Evolutionary conservation across 106 monocot species (phyloP).

Genomic region (Apostasia ramifera): DNA sequence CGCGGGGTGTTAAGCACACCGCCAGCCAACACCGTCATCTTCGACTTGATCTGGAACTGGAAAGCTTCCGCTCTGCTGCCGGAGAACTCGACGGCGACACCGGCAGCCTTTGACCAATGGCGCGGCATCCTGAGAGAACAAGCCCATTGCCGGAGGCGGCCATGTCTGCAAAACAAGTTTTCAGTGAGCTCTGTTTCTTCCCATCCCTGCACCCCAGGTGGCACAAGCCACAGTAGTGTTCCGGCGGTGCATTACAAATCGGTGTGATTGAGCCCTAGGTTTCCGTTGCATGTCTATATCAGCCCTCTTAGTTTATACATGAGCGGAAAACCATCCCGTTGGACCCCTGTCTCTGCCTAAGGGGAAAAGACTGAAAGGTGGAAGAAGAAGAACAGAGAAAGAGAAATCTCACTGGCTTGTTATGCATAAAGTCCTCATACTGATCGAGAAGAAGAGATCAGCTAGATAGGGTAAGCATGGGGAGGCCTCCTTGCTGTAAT

Average conservation of each 20-base stretch:
- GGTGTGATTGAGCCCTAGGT: too few species aligned
- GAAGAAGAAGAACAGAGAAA: background rate
- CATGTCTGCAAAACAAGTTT: too few species aligned
- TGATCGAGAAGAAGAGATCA: background rate
- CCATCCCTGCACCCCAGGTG: too few species aligned
- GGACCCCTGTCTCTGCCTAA: background rate
- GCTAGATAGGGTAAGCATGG: conserved; percentile 13
- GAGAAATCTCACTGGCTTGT: background rate
- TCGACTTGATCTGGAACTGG: conserved; percentile 48
- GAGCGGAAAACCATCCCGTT: background rate
- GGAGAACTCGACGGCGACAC: background rate
- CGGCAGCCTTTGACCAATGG: too few species aligned
- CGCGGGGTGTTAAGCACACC: too few species aligned
- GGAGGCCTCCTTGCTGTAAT: conserved; percentile 39
- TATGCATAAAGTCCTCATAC: background rate
- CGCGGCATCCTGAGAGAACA: too few species aligned
- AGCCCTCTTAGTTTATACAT: background rate
- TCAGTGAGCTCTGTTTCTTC: too few species aligned
- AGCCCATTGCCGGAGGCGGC: too few species aligned
- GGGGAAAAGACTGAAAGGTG: background rate
- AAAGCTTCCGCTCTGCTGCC: conserved; percentile 44
- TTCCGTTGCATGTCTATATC: too few species aligned
- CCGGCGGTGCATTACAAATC: too few species aligned
- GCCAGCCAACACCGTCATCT: too few species aligned
- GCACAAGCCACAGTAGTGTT: too few species aligned